Conservation (phyloP, 306 rosid species). For the Chamaecrista fasciculata region DNA sequence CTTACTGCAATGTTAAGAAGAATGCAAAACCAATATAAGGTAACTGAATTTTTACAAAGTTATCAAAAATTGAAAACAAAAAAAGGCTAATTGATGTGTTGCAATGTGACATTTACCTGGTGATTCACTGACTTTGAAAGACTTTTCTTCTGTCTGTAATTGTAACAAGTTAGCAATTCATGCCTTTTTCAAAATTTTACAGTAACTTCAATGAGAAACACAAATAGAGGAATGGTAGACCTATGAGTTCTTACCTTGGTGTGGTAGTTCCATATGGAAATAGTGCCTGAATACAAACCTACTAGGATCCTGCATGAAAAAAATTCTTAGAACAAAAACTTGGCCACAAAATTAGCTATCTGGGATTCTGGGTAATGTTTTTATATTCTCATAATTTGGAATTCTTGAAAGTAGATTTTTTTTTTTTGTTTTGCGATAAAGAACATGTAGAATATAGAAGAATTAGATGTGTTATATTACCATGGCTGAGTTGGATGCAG, state of each 20-base stretch:
- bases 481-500: slow-evolving; percentile 74
- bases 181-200: background rate
- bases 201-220: background rate
- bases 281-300: slow-evolving; percentile 60
- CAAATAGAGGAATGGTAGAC: background rate
- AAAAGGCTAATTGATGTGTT: background rate
- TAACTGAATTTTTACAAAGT: background rate
- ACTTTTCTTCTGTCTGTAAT: slow-evolving; percentile 50
- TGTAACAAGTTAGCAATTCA: slow-evolving; percentile 18
- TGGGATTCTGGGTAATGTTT: background rate
- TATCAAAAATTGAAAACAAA: too few relatives aligned
- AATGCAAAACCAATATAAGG: background rate
- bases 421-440: background rate
- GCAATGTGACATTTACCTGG: slow-evolving; percentile 47
- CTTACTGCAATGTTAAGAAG: slow-evolving; percentile 49
- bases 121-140: slow-evolving; percentile 47
- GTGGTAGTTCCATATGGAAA: slow-evolving; percentile 62
- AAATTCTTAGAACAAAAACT: background rate
- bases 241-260: slow-evolving; percentile 43
- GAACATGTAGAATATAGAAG: background rate
- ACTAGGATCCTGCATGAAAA: slow-evolving; percentile 58
- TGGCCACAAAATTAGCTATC: background rate
- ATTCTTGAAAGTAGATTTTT: too few relatives aligned
- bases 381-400: background rate
- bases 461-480: slow-evolving; percentile 32